These are phyloP conservation scores for Schizochytrium sp. DNA, from an alignment of 108 stramenopile genomes.

Conservation along the genomic window DNA sequence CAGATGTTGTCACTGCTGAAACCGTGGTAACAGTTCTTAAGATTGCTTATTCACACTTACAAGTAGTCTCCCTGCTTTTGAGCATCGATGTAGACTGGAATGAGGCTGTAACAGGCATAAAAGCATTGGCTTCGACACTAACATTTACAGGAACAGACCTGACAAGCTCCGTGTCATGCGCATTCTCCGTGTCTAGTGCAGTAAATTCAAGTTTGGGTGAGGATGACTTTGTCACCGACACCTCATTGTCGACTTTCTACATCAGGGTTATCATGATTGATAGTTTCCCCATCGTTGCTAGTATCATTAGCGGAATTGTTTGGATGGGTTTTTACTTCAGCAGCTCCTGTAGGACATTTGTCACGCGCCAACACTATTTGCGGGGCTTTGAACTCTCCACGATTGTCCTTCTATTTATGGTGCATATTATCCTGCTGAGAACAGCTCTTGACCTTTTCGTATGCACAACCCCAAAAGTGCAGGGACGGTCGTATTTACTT, in stretches of 20 bases:
- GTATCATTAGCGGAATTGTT: background rate
- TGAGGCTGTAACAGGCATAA: background rate
- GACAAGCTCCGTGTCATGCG: conserved; percentile 38
- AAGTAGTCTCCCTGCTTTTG: background rate
- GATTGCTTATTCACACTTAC: conserved; percentile 54
- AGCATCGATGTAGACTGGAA: conserved; percentile 45
- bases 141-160: background rate
- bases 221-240: background rate
- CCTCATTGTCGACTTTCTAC: background rate
- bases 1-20: background rate
- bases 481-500: conserved; percentile 19
- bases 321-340: background rate
- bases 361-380: background rate
- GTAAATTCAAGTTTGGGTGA: background rate
- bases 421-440: conserved; percentile 43
- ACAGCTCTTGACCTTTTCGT: conserved; percentile 52
- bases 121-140: background rate
- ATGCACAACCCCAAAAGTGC: conserved; percentile 34
- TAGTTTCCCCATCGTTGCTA: background rate
- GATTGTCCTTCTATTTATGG: conserved; percentile 34
- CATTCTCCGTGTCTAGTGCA: background rate
- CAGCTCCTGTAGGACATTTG: background rate
- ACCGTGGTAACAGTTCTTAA: conserved; percentile 54
- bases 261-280: conserved; percentile 4
- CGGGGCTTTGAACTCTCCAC: conserved; percentile 9